Conservation (phyloP, 768 basidiomycete species). For the Termitomyces sp. region DNA sequence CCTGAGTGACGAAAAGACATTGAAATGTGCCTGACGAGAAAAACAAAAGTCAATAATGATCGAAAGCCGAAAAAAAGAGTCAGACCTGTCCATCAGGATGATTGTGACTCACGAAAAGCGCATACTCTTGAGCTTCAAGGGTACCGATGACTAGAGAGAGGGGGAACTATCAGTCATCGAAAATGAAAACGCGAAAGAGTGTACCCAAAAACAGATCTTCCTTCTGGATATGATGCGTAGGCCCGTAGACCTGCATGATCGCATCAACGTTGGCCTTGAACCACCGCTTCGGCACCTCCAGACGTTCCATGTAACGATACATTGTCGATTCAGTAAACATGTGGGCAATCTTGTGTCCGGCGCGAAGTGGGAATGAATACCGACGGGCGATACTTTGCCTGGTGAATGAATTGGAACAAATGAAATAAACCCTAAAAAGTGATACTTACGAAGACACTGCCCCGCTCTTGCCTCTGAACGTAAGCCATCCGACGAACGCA, state of each 20-base stretch:
- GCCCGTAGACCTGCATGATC: conserved; percentile 52
- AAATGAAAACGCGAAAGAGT: not conserved
- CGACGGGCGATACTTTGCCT: conserved; percentile 44
- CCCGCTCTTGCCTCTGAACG: conserved; percentile 31
- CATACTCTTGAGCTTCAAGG: conserved; percentile 65
- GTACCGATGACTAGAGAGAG: conserved; percentile 52
- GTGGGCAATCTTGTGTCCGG: conserved; percentile 61
- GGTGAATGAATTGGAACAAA: conserved; percentile 36
- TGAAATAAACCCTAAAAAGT: conserved; percentile 30
- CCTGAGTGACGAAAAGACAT: conserved; percentile 9
- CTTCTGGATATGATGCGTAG: conserved; percentile 37
- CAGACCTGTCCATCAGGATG: conserved; percentile 54
- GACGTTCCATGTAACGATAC: conserved; percentile 58
- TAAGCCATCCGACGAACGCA: conserved; percentile 42
- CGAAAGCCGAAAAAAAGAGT: not conserved
- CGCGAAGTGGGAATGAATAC: conserved; percentile 54
- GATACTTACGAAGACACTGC: conserved; percentile 37
- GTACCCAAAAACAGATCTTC: conserved; percentile 55
- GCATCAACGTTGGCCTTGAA: conserved; percentile 62
- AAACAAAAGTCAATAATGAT: not conserved
- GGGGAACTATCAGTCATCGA: not conserved
- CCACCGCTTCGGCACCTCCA: conserved; percentile 66
- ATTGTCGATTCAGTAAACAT: conserved; percentile 65
- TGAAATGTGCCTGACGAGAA: not conserved
- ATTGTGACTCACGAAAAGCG: conserved; percentile 66